Evolutionary conservation across 805 yeast species (phyloP).

Genomic region (Teunomyces barrocoloradensis): DNA sequence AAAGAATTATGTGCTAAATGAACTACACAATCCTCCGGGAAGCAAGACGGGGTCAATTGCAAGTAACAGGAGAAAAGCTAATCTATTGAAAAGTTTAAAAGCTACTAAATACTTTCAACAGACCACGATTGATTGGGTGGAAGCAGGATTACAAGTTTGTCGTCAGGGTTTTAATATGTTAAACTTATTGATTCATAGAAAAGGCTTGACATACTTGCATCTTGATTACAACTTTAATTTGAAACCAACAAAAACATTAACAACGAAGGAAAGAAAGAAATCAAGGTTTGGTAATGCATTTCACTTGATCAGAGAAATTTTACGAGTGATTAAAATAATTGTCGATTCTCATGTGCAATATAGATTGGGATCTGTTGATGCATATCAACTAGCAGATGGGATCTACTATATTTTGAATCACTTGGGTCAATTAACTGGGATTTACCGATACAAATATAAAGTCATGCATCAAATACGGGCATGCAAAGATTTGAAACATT

Average conservation of each 20-base stretch:
- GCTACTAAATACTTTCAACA: constrained; percentile 87
- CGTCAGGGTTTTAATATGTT: constrained; percentile 94
- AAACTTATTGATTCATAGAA: constrained; percentile 81
- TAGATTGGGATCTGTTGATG: constrained; percentile 85
- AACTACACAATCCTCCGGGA: constrained; percentile 50
- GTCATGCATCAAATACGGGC: constrained; percentile 98
- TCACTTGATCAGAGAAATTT: constrained; percentile 86
- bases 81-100: constrained; percentile 62
- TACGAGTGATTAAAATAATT: constrained; percentile 76
- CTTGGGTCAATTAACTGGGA: constrained; percentile 93
- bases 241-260: constrained; percentile 93
- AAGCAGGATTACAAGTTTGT: constrained; percentile 93
- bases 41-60: constrained; percentile 26
- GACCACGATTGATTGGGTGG: constrained; percentile 96
- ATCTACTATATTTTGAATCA: constrained; percentile 87
- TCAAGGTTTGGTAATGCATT: constrained; percentile 96
- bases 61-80: constrained; percentile 48
- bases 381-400: constrained; percentile 94
- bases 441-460: constrained; percentile 92
- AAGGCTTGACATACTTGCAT: constrained; percentile 89
- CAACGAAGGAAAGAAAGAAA: constrained; percentile 93
- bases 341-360: constrained; percentile 95
- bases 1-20: constrained; percentile 70
- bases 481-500: constrained; percentile 92
- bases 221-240: constrained; percentile 92